phyloP scores from a whole-genome alignment of 2,329 filamentous ascomycete genomes.

The Trichoderma harzianum region DNA sequence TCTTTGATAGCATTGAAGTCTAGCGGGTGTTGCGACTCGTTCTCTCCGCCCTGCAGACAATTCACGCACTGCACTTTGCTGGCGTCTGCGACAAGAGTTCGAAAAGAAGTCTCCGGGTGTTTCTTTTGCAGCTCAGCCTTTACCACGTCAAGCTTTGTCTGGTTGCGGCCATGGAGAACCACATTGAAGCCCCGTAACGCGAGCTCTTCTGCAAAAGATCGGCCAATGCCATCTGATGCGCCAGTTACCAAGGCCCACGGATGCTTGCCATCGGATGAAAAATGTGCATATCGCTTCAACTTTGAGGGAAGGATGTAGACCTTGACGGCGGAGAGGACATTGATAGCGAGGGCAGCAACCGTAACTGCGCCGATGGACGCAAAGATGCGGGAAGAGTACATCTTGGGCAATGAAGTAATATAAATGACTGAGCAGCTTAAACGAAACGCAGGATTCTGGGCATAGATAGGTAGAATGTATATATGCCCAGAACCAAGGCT shows the following conservation, averaged over 20 bases:
- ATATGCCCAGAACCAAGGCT: too few species aligned
- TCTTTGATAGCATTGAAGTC: slow-evolving; percentile 24
- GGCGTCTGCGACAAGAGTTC: slow-evolving; percentile 44
- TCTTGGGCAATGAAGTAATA: too few species aligned
- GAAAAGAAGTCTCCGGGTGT: slow-evolving; percentile 40
- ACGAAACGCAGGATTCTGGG: too few species aligned
- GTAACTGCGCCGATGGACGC: background rate
- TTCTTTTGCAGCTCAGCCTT: slow-evolving; percentile 36
- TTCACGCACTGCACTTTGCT: slow-evolving; percentile 9
- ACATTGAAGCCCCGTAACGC: slow-evolving; percentile 52
- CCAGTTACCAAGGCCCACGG: slow-evolving; percentile 52
- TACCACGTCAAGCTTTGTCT: slow-evolving; percentile 44
- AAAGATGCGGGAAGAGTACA: background rate
- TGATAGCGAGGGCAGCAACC: background rate
- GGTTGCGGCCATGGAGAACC: slow-evolving; percentile 55
- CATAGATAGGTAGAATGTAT: too few species aligned
- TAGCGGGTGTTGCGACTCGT: background rate
- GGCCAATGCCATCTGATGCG: slow-evolving; percentile 53
- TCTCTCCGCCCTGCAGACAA: background rate
- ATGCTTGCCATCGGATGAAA: background rate
- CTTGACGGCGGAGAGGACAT: background rate
- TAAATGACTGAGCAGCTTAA: too few species aligned
- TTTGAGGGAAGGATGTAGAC: slow-evolving; percentile 1
- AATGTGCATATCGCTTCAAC: background rate
- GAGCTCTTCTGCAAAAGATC: slow-evolving; percentile 49